Percentiles rank a stretch among this genome's conserved stretches.
Evolutionary conservation across 306 rosid genomes (phyloP).

Genomic region (Vicia sativa): DNA sequence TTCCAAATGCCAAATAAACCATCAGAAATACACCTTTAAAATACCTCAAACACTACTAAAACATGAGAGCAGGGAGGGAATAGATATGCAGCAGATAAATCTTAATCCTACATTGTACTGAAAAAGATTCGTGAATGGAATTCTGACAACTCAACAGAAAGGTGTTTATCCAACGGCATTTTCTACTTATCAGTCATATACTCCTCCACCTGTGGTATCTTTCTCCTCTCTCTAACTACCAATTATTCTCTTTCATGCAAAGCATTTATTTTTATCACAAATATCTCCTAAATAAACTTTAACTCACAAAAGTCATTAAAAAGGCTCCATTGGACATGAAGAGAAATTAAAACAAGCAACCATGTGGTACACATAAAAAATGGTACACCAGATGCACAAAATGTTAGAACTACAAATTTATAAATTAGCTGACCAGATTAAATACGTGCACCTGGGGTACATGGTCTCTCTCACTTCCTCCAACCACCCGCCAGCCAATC

Average conservation of each 20-base stretch:
- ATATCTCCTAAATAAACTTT: too few relatives aligned
- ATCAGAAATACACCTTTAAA: slow-evolving; percentile 30
- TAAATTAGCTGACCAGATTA: background rate
- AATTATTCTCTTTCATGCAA: too few relatives aligned
- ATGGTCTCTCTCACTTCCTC: background rate
- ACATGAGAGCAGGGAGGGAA: slow-evolving; percentile 25
- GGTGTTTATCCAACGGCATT: slow-evolving; percentile 14
- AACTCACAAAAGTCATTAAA: background rate
- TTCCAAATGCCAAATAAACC: slow-evolving; percentile 38
- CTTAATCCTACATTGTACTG: slow-evolving; percentile 22
- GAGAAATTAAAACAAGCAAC: slow-evolving; percentile 16
- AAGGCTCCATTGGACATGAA: background rate
- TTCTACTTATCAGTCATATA: too few relatives aligned
- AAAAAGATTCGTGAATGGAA: background rate
- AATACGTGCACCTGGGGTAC: background rate
- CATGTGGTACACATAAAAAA: background rate
- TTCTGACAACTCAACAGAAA: slow-evolving; percentile 3
- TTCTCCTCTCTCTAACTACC: too few relatives aligned
- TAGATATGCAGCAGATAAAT: slow-evolving; percentile 28
- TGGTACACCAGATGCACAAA: background rate
- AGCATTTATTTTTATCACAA: too few relatives aligned
- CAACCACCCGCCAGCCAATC: background rate
- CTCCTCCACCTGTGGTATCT: too few relatives aligned
- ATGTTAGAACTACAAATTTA: background rate
- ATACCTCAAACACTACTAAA: slow-evolving; percentile 16